Conservation (phyloP, 148 eudicot species). For the Camellia sinensis region DNA sequence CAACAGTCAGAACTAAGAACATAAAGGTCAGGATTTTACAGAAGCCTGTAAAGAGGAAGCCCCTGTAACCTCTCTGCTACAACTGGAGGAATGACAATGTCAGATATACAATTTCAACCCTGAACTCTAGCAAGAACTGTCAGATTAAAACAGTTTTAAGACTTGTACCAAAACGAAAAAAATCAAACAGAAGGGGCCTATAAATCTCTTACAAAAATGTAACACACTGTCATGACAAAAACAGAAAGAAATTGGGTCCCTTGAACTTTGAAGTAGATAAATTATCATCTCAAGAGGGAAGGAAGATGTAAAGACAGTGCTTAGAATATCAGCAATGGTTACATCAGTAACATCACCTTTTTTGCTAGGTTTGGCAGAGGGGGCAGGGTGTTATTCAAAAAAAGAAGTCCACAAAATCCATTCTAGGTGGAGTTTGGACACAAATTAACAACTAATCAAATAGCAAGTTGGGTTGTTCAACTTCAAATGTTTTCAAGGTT, state of each 20-base stretch:
- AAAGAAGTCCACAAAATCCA: not conserved
- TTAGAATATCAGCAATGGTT: too few relatives aligned
- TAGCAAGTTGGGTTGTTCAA: not conserved
- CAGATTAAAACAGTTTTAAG: not conserved
- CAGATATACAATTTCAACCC: not conserved
- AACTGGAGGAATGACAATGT: constrained; percentile 1
- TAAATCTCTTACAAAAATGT: not conserved
- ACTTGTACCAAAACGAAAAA: not conserved
- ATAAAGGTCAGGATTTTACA: not conserved
- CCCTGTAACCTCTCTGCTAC: not conserved
- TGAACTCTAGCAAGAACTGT: not conserved
- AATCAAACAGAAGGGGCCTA: not conserved
- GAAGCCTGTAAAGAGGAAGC: not conserved
- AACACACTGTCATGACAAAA: not conserved
- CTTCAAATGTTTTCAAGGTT: not conserved
- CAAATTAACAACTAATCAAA: not conserved
- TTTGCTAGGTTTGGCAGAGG: too few relatives aligned
- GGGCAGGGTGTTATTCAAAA: too few relatives aligned
- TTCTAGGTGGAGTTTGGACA: not conserved
- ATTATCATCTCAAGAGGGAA: not conserved
- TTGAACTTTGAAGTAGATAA: not conserved
- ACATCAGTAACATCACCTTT: too few relatives aligned
- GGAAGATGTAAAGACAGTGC: not conserved
- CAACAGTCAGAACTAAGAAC: too few relatives aligned
- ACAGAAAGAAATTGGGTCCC: not conserved